Percentiles rank a stretch among this genome's conserved stretches.
phyloP scores from a whole-genome alignment of 306 rosid genomes.

The Casuarina equisetifolia region DNA sequence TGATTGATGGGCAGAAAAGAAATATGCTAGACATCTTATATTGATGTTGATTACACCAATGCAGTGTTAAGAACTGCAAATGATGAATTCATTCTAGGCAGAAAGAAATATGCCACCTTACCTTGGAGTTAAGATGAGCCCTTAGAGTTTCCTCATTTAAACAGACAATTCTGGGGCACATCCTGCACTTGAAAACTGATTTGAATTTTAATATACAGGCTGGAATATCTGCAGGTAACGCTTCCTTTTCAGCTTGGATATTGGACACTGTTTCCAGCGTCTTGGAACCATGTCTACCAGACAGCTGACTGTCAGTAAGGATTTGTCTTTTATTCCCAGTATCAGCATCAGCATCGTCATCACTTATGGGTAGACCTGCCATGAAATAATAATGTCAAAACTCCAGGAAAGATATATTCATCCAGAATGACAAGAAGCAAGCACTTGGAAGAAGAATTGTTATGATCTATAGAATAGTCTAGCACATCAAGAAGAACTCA shows the following conservation, averaged over 20 bases:
- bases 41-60: not conserved
- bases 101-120: constrained; percentile 26
- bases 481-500: not conserved
- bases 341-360: constrained; percentile 56
- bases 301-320: constrained; percentile 25
- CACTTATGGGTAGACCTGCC: constrained; percentile 50
- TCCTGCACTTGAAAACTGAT: constrained; percentile 84
- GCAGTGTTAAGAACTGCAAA: not conserved
- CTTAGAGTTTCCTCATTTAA: constrained; percentile 73
- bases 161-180: constrained; percentile 86
- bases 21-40: not conserved
- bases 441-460: not conserved
- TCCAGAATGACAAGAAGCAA: constrained; percentile 5
- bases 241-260: constrained; percentile 27
- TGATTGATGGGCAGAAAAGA: not conserved
- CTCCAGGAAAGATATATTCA: constrained; percentile 19
- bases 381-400: constrained; percentile 21
- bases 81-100: not conserved
- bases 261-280: constrained; percentile 30
- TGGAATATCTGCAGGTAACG: constrained; percentile 35
- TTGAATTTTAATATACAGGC: constrained; percentile 57
- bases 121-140: constrained; percentile 91
- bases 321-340: constrained; percentile 34
- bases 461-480: not conserved
- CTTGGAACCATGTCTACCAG: constrained; percentile 35